Percentiles rank a stretch among this genome's conserved stretches.
phyloP scores from a whole-genome alignment of 768 basidiomycete species.

The Trametes punicea region DNA sequence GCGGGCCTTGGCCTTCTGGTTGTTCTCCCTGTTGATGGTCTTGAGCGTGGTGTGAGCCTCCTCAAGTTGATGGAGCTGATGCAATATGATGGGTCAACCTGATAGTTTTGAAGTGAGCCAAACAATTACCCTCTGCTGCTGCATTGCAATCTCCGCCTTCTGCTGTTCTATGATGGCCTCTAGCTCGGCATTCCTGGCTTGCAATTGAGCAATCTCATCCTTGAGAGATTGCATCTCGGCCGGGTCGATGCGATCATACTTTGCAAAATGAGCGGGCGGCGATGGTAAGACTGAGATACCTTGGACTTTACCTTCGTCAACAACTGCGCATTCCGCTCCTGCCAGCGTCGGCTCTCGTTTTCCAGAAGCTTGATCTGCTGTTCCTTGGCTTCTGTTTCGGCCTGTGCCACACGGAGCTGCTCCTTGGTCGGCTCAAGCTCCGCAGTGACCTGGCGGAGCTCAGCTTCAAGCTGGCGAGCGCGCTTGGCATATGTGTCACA shows the following conservation, averaged over 20 bases:
- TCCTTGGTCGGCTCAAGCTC: conserved; percentile 78
- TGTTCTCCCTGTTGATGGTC: conserved; percentile 27
- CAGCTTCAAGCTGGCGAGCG: conserved; percentile 60
- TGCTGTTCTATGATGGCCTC: conserved; percentile 15
- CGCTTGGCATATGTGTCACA: conserved; percentile 69
- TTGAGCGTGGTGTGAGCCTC: conserved; percentile 12
- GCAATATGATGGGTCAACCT: background rate
- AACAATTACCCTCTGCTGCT: conserved; percentile 23
- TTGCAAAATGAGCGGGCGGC: background rate
- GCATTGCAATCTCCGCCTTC: conserved; percentile 5
- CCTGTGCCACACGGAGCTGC: conserved; percentile 58
- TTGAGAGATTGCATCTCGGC: conserved; percentile 77
- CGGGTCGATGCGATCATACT: conserved; percentile 90
- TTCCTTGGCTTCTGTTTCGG: conserved; percentile 71
- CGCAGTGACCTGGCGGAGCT: conserved; percentile 51
- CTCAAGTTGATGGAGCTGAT: conserved; percentile 15
- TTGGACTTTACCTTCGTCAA: conserved; percentile 61
- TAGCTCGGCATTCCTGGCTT: conserved; percentile 22
- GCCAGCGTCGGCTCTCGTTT: conserved; percentile 77
- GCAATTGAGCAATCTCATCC: conserved; percentile 59
- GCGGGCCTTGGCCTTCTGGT: conserved; percentile 22
- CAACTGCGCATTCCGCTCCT: conserved; percentile 77
- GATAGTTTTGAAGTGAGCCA: background rate
- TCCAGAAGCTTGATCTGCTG: conserved; percentile 68
- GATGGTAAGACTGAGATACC: background rate